A percentile compares a stretch with the other conserved stretches of the same genome.
Conservation (phyloP, 805 yeast species). For the Zygosaccharomyces siamensis region DNA sequence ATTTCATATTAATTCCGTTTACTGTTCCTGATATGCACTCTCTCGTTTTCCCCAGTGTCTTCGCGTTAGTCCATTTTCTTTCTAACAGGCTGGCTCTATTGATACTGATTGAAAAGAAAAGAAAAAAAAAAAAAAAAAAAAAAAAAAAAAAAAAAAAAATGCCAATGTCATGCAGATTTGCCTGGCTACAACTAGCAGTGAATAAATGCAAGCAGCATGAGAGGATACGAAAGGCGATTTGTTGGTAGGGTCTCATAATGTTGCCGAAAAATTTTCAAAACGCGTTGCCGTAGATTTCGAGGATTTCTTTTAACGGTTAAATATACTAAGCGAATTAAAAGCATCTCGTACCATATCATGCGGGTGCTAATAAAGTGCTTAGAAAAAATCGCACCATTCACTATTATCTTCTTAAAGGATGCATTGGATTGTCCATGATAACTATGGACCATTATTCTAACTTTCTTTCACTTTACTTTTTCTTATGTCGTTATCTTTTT, state of each 20-base stretch:
- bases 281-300: not conserved
- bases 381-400: not conserved
- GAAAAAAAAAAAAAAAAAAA: too few relatives aligned
- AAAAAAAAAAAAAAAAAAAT: not conserved
- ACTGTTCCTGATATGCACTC: not conserved
- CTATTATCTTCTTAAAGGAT: not conserved
- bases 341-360: constrained; percentile 1
- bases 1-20: not conserved
- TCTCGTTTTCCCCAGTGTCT: not conserved
- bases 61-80: not conserved
- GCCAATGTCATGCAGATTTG: not conserved
- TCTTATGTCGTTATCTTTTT: not conserved
- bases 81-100: constrained; percentile 1
- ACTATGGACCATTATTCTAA: not conserved
- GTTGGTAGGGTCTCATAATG: not conserved
- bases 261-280: not conserved
- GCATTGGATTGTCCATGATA: not conserved
- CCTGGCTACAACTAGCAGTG: not conserved
- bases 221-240: not conserved
- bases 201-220: not conserved
- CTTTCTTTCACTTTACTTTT: not conserved
- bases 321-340: not conserved
- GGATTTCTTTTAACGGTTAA: constrained; percentile 2
- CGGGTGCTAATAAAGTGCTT: not conserved
- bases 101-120: not conserved